Percentiles rank a stretch among this genome's conserved stretches.
Evolutionary conservation across 1,284 basidiomycete species (phyloP).

Genomic region (Rhodofomes roseus): DNA sequence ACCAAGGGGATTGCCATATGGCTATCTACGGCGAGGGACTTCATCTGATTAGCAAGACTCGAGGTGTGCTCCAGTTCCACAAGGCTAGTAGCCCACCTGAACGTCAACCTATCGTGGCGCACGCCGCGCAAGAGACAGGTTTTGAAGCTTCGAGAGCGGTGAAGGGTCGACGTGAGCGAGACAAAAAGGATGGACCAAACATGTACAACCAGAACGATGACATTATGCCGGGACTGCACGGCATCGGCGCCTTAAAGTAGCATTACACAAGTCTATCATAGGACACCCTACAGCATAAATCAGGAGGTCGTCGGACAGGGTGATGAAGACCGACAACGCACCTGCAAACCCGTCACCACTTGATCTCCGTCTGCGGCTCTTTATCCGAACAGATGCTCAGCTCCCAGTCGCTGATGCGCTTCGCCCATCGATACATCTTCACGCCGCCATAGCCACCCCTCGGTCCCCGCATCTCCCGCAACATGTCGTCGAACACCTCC

Average conservation of each 20-base stretch:
- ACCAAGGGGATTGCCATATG: no score
- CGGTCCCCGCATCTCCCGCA: conserved; percentile 16
- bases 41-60: no score
- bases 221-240: neutral
- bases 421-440: conserved; percentile 33
- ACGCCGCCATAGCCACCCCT: conserved; percentile 15
- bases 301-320: neutral
- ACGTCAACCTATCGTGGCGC: no score
- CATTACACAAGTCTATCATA: neutral
- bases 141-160: no score
- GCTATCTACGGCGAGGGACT: no score
- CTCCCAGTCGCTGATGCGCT: conserved; percentile 23
- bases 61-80: no score
- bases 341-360: conserved; percentile 13
- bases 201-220: no score
- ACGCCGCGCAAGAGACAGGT: no score
- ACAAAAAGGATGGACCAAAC: no score
- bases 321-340: neutral
- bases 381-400: conserved; percentile 26
- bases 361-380: conserved; percentile 15
- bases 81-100: no score
- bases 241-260: neutral
- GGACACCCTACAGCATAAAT: neutral
- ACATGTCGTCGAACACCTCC: conserved; percentile 15
- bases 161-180: no score